Evolutionary conservation across 78 protist species (phyloP).

Genomic region (Pelomyxa schiedti): DNA sequence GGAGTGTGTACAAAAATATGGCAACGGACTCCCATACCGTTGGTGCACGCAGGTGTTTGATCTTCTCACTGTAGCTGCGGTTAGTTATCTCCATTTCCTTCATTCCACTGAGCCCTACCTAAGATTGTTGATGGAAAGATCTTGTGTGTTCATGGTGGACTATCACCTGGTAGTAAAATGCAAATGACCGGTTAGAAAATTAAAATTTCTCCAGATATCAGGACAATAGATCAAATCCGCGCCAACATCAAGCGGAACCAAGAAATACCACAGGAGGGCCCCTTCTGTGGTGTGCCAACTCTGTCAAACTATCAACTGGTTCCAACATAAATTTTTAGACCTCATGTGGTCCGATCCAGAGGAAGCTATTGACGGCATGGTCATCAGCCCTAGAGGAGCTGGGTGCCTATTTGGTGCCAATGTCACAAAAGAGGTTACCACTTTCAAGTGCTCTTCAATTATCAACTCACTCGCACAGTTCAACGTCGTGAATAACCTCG

Average conservation of each 20-base stretch:
- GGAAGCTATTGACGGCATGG: conserved; percentile 84
- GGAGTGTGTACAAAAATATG: conserved; percentile 95
- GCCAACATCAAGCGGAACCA: conserved; percentile 54
- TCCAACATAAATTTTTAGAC: too few species aligned
- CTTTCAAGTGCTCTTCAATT: background rate
- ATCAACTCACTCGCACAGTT: conserved; percentile 20
- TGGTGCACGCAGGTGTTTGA: conserved; percentile 89
- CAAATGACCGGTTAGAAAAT: too few species aligned
- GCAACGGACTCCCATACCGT: conserved; percentile 89
- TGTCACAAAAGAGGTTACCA: conserved; percentile 48
- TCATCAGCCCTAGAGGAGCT: conserved; percentile 93
- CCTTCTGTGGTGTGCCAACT: conserved; percentile 61
- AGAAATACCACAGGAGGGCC: conserved; percentile 95
- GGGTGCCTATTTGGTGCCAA: conserved; percentile 93
- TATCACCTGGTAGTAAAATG: too few species aligned
- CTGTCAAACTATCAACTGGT: background rate
- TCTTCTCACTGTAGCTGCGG: conserved; percentile 82
- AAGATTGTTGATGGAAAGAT: conserved; percentile 79
- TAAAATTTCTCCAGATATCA: conserved; percentile 74
- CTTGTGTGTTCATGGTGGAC: conserved; percentile 96
- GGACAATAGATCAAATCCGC: conserved; percentile 78
- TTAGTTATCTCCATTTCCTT: background rate
- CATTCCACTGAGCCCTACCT: background rate
- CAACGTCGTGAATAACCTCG: conserved; percentile 74
- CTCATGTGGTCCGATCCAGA: conserved; percentile 99